phyloP scores from a whole-genome alignment of 2,329 filamentous ascomycete genomes.

The Fusarium sp. region DNA sequence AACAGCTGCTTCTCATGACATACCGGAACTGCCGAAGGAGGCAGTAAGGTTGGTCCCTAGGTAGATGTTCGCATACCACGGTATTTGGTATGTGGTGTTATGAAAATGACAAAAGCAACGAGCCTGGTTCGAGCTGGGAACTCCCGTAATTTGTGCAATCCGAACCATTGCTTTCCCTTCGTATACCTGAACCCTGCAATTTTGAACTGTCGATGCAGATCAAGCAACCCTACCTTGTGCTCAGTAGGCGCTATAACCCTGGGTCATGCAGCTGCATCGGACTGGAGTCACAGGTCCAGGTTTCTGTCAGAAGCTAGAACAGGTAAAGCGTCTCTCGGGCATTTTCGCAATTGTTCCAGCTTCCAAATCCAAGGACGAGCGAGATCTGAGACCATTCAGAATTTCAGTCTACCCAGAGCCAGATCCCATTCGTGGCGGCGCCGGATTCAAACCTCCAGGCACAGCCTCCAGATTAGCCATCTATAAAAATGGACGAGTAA shows the following conservation, averaged over 20 bases:
- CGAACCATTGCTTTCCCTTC: not conserved
- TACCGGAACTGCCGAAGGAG: not conserved
- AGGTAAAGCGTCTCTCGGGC: conserved; percentile 37
- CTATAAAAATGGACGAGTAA: not conserved
- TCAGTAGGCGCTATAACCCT: not conserved
- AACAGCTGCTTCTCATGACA: not conserved
- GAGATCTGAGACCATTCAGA: conserved; percentile 34
- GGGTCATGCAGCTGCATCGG: conserved; percentile 12
- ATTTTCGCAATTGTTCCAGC: conserved; percentile 31
- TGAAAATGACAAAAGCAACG: not conserved
- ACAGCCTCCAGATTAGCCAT: not conserved
- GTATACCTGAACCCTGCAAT: not conserved
- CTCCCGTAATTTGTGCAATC: not conserved
- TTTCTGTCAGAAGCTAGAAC: conserved; percentile 9
- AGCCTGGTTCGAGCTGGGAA: not conserved
- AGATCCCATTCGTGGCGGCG: conserved; percentile 23
- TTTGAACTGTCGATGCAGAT: not conserved
- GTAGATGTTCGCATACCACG: not conserved
- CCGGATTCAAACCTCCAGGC: conserved; percentile 7
- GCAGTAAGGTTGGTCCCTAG: not conserved
- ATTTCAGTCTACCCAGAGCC: not conserved
- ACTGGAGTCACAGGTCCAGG: conserved; percentile 11
- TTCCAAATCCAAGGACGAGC: conserved; percentile 27
- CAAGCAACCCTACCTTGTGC: not conserved
- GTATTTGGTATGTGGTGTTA: not conserved